Evolutionary conservation across 1,139 yeast genomes (phyloP).

Genomic region (Yamadazyma trypodendri): DNA sequence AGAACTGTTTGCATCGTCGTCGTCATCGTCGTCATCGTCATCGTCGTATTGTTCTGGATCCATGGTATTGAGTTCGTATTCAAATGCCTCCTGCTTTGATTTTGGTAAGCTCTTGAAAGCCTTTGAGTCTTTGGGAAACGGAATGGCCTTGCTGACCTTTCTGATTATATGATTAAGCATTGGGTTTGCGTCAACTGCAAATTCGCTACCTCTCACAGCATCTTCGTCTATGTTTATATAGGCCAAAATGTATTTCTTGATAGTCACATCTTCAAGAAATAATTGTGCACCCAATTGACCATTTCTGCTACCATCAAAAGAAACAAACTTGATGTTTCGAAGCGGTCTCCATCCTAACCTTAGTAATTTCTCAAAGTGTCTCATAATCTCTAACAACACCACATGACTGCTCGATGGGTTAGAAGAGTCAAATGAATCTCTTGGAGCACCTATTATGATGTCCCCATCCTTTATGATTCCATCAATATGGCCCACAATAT

Average conservation of each 20-base stretch:
- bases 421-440: conserved; percentile 39
- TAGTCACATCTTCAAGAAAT: conserved; percentile 22
- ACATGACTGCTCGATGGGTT: conserved; percentile 45
- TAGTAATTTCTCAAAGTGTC: conserved; percentile 33
- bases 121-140: conserved; percentile 29
- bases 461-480: conserved; percentile 45
- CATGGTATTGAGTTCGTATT: too few species aligned
- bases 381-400: conserved; percentile 39
- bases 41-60: conserved; percentile 10
- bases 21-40: conserved; percentile 15
- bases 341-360: conserved; percentile 46
- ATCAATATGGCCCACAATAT: conserved; percentile 34
- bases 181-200: conserved; percentile 39
- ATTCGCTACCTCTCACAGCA: conserved; percentile 38
- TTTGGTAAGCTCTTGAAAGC: conserved; percentile 13
- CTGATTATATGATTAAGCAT: conserved; percentile 33
- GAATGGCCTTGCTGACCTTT: conserved; percentile 32
- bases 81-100: conserved; percentile 13
- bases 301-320: conserved; percentile 43
- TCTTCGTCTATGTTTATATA: conserved; percentile 44
- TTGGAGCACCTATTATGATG: conserved; percentile 41
- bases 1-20: conserved; percentile 26
- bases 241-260: conserved; percentile 30
- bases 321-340: conserved; percentile 40
- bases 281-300: conserved; percentile 35